phyloP scores from a whole-genome alignment of 495 filamentous ascomycete genomes.

The Diplogelasinospora grovesii region DNA sequence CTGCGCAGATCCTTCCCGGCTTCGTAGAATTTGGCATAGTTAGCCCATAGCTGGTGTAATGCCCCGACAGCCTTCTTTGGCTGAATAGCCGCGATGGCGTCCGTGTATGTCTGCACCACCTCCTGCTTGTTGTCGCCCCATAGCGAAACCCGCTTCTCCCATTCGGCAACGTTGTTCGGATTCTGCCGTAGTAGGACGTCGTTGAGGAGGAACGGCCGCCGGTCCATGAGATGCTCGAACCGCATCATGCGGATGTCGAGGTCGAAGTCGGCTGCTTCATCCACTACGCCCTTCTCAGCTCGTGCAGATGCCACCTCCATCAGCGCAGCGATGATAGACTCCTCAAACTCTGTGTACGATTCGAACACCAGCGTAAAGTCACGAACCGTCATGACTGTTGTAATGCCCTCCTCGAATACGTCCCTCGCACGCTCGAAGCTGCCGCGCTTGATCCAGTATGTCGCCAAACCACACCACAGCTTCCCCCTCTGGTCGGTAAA shows the following conservation, averaged over 20 bases:
- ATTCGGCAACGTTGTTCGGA: constrained; percentile 92
- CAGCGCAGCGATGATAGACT: constrained; percentile 83
- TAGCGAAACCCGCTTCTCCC: constrained; percentile 90
- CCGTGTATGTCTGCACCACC: constrained; percentile 90
- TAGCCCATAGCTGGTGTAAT: constrained; percentile 93
- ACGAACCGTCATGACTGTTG: constrained; percentile 97
- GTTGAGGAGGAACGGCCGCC: constrained; percentile 92
- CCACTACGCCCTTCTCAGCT: constrained; percentile 70
- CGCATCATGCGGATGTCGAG: constrained; percentile 96
- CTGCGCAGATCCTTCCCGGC: constrained; percentile 76
- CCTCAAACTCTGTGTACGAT: constrained; percentile 93
- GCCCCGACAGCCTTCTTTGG: constrained; percentile 93
- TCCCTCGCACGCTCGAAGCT: constrained; percentile 87
- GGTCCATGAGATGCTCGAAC: constrained; percentile 97
- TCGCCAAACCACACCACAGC: constrained; percentile 92
- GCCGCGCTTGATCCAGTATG: constrained; percentile 92
- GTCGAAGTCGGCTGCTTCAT: constrained; percentile 89
- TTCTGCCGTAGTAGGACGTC: constrained; percentile 95
- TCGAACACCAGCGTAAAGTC: constrained; percentile 98
- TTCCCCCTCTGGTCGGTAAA: constrained; percentile 95
- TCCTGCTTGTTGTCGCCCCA: constrained; percentile 93
- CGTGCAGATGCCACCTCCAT: constrained; percentile 83
- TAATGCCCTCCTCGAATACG: constrained; percentile 94
- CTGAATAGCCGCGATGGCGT: constrained; percentile 85
- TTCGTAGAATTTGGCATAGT: constrained; percentile 98